A percentile compares a stretch with the other conserved stretches of the same genome.
These are phyloP conservation scores for Xylaria sp. DNA, from an alignment of 2,329 filamentous ascomycete species.

Conservation along the genomic window DNA sequence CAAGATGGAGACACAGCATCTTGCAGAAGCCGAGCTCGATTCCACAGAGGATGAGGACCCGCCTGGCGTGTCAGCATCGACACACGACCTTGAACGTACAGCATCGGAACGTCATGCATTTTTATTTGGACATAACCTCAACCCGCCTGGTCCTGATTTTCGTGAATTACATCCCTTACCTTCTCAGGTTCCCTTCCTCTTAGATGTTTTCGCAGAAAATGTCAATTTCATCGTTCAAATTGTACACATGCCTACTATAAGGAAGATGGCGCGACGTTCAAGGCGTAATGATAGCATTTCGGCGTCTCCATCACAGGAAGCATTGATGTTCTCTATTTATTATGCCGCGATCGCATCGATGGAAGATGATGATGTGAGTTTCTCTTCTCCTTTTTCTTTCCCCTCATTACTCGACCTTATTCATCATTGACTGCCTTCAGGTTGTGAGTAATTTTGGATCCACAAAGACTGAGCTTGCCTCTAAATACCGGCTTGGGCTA, in stretches of 20 bases:
- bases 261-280: slow-evolving; percentile 52
- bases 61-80: slow-evolving; percentile 48
- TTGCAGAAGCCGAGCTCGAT: slow-evolving; percentile 52
- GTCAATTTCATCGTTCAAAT: slow-evolving; percentile 59
- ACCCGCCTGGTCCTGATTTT: slow-evolving; percentile 47
- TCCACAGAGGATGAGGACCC: slow-evolving; percentile 55
- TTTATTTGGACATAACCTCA: slow-evolving; percentile 61
- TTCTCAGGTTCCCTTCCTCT: slow-evolving; percentile 65
- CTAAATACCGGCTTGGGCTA: slow-evolving; percentile 56
- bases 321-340: slow-evolving; percentile 67
- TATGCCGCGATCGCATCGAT: slow-evolving; percentile 66
- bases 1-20: slow-evolving; percentile 54
- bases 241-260: slow-evolving; percentile 60
- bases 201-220: slow-evolving; percentile 63
- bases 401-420: not conserved
- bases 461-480: slow-evolving; percentile 53
- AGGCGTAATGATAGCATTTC: slow-evolving; percentile 48
- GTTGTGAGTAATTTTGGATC: slow-evolving; percentile 53
- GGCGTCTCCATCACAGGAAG: slow-evolving; percentile 59
- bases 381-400: not conserved
- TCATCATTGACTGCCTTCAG: slow-evolving; percentile 36
- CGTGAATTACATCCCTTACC: slow-evolving; percentile 62
- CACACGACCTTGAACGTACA: slow-evolving; percentile 55
- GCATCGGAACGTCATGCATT: slow-evolving; percentile 62
- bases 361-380: slow-evolving; percentile 66